These are phyloP conservation scores for Pseudomonodictys pantanalensis DNA, from an alignment of 495 filamentous ascomycete species.

Conservation along the genomic window DNA sequence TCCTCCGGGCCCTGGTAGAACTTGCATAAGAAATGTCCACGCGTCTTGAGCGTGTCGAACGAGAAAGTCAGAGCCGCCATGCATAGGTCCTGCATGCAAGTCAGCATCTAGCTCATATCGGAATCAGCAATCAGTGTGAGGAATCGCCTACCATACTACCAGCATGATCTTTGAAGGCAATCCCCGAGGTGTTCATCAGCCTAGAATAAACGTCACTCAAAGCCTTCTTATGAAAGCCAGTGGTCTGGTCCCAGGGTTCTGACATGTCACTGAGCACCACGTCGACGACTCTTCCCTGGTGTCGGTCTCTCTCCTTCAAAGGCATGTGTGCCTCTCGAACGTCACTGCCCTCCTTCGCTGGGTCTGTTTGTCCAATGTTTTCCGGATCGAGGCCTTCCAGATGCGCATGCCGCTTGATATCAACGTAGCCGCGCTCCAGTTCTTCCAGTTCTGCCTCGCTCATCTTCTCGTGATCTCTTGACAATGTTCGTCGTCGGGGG, in stretches of 20 bases:
- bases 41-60: slow-evolving; percentile 73
- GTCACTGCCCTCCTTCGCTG: slow-evolving; percentile 25
- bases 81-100: slow-evolving; percentile 71
- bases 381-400: slow-evolving; percentile 31
- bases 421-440: slow-evolving; percentile 39
- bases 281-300: slow-evolving; percentile 66
- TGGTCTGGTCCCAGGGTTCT: slow-evolving; percentile 82
- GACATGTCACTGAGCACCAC: slow-evolving; percentile 98
- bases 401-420: slow-evolving; percentile 37
- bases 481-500: slow-evolving; percentile 37
- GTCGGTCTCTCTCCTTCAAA: slow-evolving; percentile 37
- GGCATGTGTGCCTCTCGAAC: slow-evolving; percentile 18
- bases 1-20: slow-evolving; percentile 92
- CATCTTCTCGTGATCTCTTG: slow-evolving; percentile 11
- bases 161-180: slow-evolving; percentile 79
- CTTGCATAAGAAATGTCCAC: slow-evolving; percentile 93
- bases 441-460: slow-evolving; percentile 41
- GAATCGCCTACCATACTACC: slow-evolving; percentile 80
- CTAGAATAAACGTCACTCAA: slow-evolving; percentile 90
- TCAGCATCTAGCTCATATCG: slow-evolving; percentile 1
- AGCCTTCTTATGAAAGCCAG: slow-evolving; percentile 75
- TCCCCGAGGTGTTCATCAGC: slow-evolving; percentile 99
- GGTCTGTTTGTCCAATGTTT: slow-evolving; percentile 14
- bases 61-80: slow-evolving; percentile 77
- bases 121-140: background rate